phyloP scores from a whole-genome alignment of 1,284 basidiomycete species.

The Ceratobasidium sp. region DNA sequence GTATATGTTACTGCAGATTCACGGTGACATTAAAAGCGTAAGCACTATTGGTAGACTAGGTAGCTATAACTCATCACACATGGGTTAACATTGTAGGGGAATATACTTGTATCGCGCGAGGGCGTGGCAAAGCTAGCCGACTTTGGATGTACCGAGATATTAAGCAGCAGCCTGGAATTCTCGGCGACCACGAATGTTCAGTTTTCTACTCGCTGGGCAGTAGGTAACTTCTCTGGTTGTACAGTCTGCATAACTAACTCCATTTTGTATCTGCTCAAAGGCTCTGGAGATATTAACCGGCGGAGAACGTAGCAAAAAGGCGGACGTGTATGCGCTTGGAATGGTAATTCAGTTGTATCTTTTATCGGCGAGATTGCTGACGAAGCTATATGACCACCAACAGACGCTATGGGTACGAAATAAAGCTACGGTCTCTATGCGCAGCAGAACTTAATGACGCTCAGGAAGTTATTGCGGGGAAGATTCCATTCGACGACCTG shows the following conservation, averaged over 20 bases:
- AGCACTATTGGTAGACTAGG: too few species aligned
- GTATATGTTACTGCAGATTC: too few species aligned
- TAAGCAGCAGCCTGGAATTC: neutral
- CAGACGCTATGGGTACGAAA: neutral
- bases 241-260: neutral
- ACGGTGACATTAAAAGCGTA: neutral
- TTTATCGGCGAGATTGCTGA: neutral
- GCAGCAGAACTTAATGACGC: neutral
- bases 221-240: neutral
- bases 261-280: too few species aligned
- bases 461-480: neutral
- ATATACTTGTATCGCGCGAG: neutral
- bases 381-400: neutral
- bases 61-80: too few species aligned
- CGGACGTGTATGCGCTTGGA: conserved; percentile 11
- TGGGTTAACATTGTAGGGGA: neutral
- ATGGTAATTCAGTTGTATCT: neutral
- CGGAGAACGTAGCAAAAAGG: neutral
- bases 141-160: conserved; percentile 15
- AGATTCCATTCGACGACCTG: too few species aligned
- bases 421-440: too few species aligned
- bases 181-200: neutral
- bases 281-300: neutral
- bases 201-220: conserved; percentile 15
- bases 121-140: conserved; percentile 15